Base-by-base conservation (phyloP, 805 yeast genomes). In the Yamadazyma tumulicola region DNA sequence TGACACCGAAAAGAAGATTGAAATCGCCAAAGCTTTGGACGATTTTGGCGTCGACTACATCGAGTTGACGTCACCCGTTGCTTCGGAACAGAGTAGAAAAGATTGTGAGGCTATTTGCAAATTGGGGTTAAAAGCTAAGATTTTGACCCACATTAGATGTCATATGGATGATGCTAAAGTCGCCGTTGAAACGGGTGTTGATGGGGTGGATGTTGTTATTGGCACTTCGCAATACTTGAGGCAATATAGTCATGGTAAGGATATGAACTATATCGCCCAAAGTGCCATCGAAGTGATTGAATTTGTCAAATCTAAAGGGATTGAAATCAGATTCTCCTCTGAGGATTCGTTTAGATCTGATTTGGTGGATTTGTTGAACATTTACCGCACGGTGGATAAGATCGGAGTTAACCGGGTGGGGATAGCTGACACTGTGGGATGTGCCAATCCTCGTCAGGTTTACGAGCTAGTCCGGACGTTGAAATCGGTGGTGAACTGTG, bases 361-460 rank as follows among this genome's bases (percentile, higher is more conserved):
- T 52, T 71, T 75, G 41, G 80, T 75, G 25, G 81, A 75, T 52
- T 68, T 75, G 52, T 64, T 75, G 38, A 74, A 75, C 51, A 75
- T 75, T 37, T 75, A 75, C 59, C 69, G 73, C 51, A 72, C 79
- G n/a, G 79, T 75, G 36, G 77, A 73, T 55, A 75, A 75, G 54
- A 72, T 75, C 34, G 81, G 81, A 37, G 81, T 75, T 22, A 69
- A 75, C 57, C 67, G 81, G 64, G 77, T 75, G 33, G 81, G 81
- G 57, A 74, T 75, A 54, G 79, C 81, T 32, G 81, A 75, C 57
- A 75, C 81, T 29, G 79, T 75, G 39, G 81, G 81, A 38, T 74
- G 81, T 54, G 81, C 80, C 35, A 74, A 75, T 57, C 79, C 79
- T 45, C 69, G 80, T 65, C 81, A 75, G 53, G 80, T 75, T 27